Evolutionary conservation across 2,329 filamentous ascomycete species (phyloP).

Genomic region (Helminthosporium solani): DNA sequence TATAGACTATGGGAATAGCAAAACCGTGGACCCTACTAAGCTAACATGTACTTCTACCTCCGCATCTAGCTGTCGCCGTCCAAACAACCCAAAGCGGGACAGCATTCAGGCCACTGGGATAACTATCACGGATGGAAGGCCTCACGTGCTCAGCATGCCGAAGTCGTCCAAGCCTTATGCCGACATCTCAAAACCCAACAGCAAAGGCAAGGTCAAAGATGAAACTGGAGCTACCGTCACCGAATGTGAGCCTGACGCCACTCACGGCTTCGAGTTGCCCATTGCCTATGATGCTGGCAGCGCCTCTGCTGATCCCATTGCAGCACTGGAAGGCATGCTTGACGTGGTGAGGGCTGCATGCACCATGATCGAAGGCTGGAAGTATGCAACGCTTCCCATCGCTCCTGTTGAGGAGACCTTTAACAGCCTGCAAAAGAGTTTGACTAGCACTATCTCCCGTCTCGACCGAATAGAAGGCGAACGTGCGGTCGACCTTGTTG

Average conservation of each 20-base stretch:
- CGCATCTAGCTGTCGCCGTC: too few relatives aligned
- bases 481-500: background rate
- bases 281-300: background rate
- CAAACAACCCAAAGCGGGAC: too few relatives aligned
- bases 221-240: background rate
- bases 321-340: background rate
- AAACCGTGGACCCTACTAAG: background rate
- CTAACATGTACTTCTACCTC: background rate
- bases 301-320: background rate
- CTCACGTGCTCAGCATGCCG: background rate
- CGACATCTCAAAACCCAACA: background rate
- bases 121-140: background rate
- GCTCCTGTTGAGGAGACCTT: background rate
- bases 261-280: background rate
- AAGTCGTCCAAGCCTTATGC: background rate
- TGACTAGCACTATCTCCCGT: background rate
- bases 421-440: background rate
- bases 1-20: background rate
- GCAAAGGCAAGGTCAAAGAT: constrained; percentile 1
- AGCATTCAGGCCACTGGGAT: background rate
- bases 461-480: background rate
- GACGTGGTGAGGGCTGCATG: background rate
- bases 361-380: background rate
- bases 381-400: background rate
- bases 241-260: background rate